Evolutionary conservation across 2,329 filamentous ascomycete species (phyloP).

Genomic region (Trichoderma sp.): DNA sequence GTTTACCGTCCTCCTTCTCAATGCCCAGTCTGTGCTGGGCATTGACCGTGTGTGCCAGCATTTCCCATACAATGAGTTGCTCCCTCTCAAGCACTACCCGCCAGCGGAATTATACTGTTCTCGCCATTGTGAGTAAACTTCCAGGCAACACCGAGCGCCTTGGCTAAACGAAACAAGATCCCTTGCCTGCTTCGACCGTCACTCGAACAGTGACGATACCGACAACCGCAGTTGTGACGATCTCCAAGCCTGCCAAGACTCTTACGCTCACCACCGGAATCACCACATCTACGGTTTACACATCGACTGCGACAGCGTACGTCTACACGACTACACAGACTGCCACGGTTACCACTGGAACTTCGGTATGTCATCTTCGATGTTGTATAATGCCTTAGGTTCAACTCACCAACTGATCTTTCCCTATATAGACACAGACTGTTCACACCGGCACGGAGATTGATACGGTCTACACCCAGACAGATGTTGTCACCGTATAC

Average conservation of each 20-base stretch:
- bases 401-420: not conserved
- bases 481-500: not conserved
- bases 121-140: not conserved
- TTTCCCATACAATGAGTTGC: not conserved
- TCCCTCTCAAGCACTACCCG: constrained; percentile 1
- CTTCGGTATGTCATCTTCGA: not conserved
- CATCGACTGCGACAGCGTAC: not conserved
- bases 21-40: not conserved
- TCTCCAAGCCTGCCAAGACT: not conserved
- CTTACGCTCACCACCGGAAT: not conserved
- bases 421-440: not conserved
- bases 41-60: not conserved
- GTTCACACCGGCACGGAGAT: not conserved
- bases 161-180: not conserved
- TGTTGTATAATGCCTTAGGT: not conserved
- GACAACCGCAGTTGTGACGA: not conserved
- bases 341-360: not conserved
- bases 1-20: not conserved
- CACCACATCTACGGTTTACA: not conserved
- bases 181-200: not conserved
- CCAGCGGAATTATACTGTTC: constrained; percentile 6
- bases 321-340: not conserved
- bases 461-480: not conserved
- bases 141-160: not conserved
- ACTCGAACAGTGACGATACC: not conserved